phyloP scores from a whole-genome alignment of 352 stramenopile genomes.

The Aphanomyces astaci region DNA sequence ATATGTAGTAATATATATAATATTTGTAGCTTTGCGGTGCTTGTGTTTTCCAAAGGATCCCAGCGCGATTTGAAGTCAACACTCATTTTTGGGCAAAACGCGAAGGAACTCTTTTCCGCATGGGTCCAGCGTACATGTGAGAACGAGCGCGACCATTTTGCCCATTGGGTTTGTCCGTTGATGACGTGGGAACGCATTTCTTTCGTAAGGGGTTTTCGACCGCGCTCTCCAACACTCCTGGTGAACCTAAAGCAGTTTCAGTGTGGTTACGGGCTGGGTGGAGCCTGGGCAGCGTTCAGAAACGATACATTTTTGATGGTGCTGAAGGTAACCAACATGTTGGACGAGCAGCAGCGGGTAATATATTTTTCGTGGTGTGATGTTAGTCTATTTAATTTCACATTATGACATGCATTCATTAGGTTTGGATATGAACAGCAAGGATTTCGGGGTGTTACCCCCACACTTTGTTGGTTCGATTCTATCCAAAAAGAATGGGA shows the following conservation, averaged over 20 bases:
- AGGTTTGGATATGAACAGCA: slow-evolving; percentile 2
- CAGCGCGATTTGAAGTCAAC: neutral
- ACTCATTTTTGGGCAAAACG: neutral
- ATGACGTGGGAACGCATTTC: neutral
- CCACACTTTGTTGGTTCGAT: neutral
- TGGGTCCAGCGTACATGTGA: neutral
- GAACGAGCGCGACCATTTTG: neutral
- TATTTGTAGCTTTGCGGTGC: neutral
- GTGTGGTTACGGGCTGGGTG: neutral
- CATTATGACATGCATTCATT: too few relatives aligned
- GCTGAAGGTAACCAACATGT: neutral
- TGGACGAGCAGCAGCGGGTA: neutral
- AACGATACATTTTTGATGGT: neutral
- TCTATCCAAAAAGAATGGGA: neutral
- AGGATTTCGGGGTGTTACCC: neutral
- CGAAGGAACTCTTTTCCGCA: neutral
- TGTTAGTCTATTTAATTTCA: too few relatives aligned
- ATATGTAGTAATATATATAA: neutral
- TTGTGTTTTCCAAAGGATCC: neutral
- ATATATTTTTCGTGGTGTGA: too few relatives aligned
- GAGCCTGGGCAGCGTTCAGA: neutral
- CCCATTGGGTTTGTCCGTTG: neutral
- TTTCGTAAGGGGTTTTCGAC: neutral
- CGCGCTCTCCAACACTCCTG: neutral
- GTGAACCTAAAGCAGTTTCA: neutral